Evolutionary conservation across 768 basidiomycete species (phyloP).

Genomic region (Auriculariales sp.): DNA sequence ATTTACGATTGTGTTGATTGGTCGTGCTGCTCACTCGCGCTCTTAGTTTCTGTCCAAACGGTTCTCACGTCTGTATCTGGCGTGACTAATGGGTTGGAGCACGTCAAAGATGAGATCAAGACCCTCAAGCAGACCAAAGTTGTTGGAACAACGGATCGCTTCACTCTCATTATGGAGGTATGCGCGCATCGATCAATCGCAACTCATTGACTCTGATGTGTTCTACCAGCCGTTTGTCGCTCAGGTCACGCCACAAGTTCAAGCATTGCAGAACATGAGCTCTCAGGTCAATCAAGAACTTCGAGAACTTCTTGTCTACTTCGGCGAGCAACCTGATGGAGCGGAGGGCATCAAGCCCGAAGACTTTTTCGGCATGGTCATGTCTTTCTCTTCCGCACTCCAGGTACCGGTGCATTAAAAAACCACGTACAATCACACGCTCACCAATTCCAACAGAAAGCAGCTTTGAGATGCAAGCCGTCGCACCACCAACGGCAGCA

Average conservation of each 20-base stretch:
- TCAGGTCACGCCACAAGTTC: slow-evolving; percentile 36
- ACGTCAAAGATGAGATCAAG: slow-evolving; percentile 42
- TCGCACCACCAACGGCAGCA: background rate
- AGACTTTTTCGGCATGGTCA: slow-evolving; percentile 64
- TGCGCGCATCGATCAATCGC: too few relatives aligned
- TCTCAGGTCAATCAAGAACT: slow-evolving; percentile 44
- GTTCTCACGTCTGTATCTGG: slow-evolving; percentile 44
- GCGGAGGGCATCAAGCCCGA: slow-evolving; percentile 60
- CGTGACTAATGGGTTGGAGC: slow-evolving; percentile 39
- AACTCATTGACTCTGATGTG: slow-evolving; percentile 8
- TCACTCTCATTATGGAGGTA: slow-evolving; percentile 59
- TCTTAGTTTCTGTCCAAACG: slow-evolving; percentile 58
- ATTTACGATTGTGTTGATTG: slow-evolving; percentile 11
- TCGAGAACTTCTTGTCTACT: slow-evolving; percentile 47
- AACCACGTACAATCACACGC: background rate
- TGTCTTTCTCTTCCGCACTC: slow-evolving; percentile 59
- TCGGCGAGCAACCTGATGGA: slow-evolving; percentile 53
- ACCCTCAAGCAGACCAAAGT: slow-evolving; percentile 20
- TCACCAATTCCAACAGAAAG: slow-evolving; percentile 35
- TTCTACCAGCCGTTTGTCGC: slow-evolving; percentile 32
- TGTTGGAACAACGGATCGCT: slow-evolving; percentile 37
- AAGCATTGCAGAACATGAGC: slow-evolving; percentile 52
- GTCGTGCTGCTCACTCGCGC: background rate
- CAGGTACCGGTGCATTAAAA: slow-evolving; percentile 29
- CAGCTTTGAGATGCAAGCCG: slow-evolving; percentile 44